A percentile compares a stretch with the other conserved stretches of the same genome.
phyloP scores from a whole-genome alignment of 2,329 filamentous ascomycete genomes.

The Sporothrix pseudoabietina region DNA sequence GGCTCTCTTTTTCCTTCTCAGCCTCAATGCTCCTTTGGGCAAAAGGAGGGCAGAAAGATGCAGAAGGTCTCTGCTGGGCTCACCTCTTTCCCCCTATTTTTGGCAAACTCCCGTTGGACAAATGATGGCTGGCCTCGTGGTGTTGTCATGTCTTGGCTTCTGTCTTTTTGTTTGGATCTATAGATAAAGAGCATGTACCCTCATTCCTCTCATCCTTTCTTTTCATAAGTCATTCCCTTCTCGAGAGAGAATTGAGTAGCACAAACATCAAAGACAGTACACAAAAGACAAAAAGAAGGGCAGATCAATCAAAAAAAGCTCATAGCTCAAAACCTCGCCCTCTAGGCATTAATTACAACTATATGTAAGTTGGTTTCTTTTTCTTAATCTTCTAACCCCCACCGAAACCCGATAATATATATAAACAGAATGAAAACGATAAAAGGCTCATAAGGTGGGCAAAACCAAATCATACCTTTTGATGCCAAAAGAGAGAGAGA shows the following conservation, averaged over 20 bases:
- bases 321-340: not conserved
- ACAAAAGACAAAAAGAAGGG: not conserved
- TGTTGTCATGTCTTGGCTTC: not conserved
- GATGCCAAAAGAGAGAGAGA: not conserved
- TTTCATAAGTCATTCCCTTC: not conserved
- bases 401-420: conserved; percentile 3
- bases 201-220: not conserved
- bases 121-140: not conserved
- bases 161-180: not conserved
- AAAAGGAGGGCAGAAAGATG: not conserved
- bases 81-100: not conserved
- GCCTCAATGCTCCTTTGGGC: not conserved
- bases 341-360: conserved; percentile 31
- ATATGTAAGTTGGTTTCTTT: conserved; percentile 17
- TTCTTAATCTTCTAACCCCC: not conserved
- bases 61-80: not conserved
- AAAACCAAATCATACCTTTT: not conserved
- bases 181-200: not conserved
- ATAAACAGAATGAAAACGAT: not conserved
- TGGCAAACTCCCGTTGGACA: not conserved
- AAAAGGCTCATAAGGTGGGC: not conserved
- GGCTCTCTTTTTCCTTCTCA: not conserved
- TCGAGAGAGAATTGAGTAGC: not conserved
- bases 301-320: not conserved
- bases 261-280: not conserved